phyloP scores from a whole-genome alignment of 345 rosid genomes.

The Melastoma malabathricum region DNA sequence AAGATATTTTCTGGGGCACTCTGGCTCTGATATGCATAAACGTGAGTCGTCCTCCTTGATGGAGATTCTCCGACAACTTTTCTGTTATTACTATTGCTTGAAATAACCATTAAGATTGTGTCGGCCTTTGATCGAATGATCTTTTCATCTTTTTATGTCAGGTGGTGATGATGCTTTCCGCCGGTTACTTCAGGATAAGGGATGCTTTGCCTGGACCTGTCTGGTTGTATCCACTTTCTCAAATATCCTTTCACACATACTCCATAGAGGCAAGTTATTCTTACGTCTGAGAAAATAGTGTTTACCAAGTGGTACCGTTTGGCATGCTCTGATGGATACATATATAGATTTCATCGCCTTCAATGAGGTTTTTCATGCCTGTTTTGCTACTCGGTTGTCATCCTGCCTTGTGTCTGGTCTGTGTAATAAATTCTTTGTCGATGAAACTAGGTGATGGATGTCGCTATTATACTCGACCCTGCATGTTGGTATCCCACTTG shows the following conservation, averaged over 20 bases:
- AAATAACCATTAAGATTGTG: neutral
- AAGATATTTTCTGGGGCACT: conserved; percentile 64
- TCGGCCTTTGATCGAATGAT: neutral
- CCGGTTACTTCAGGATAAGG: conserved; percentile 86
- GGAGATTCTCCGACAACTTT: neutral
- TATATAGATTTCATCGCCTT: neutral
- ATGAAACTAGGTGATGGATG: neutral
- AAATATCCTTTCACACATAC: conserved; percentile 77
- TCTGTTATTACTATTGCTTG: neutral
- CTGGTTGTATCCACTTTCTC: conserved; percentile 90
- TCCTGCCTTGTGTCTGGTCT: too few relatives aligned
- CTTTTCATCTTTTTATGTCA: conserved; percentile 13
- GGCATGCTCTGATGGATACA: neutral
- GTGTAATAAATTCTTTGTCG: too few relatives aligned
- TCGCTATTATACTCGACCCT: neutral
- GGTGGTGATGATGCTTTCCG: conserved; percentile 95
- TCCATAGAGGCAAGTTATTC: conserved; percentile 56
- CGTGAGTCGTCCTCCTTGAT: conserved; percentile 40
- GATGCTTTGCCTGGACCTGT: conserved; percentile 66
- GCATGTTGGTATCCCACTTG: neutral
- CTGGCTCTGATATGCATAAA: conserved; percentile 47
- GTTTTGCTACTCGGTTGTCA: too few relatives aligned
- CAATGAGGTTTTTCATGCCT: too few relatives aligned
- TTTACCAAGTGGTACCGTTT: neutral
- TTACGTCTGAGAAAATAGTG: neutral